Evolutionary conservation across 306 rosid genomes (phyloP).

Genomic region (Glycyrrhiza uralensis): DNA sequence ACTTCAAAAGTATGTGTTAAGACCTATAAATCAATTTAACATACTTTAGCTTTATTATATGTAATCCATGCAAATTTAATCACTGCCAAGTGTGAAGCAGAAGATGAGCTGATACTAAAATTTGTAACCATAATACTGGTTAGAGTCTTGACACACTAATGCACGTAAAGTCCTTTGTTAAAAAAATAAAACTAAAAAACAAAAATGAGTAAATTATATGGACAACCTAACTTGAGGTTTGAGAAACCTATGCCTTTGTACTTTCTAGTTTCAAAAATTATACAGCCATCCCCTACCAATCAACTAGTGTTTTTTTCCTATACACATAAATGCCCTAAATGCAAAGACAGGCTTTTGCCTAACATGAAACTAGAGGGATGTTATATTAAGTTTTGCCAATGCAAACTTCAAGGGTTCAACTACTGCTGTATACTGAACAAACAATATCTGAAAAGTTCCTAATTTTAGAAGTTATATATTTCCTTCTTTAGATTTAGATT

Average conservation of each 20-base stretch:
- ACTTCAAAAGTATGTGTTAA: background rate
- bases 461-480: background rate
- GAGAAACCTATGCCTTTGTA: conserved; percentile 6
- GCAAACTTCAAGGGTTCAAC: background rate
- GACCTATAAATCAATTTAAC: conserved; percentile 2
- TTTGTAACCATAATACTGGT: background rate
- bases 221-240: background rate
- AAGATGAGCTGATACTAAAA: conserved; percentile 1
- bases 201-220: background rate
- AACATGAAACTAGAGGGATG: background rate
- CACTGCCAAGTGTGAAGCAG: background rate
- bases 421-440: background rate
- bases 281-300: background rate
- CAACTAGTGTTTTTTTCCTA: background rate
- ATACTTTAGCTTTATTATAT: background rate
- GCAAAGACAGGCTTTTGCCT: background rate
- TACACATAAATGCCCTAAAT: background rate
- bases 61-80: background rate
- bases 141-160: background rate
- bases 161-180: background rate
- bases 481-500: conserved; percentile 5
- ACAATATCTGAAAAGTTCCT: background rate
- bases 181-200: too few relatives aligned
- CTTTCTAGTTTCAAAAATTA: background rate
- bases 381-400: background rate